Base-by-base conservation (phyloP, 352 stramenopile species). In the Halophytophthora batemanensis region DNA sequence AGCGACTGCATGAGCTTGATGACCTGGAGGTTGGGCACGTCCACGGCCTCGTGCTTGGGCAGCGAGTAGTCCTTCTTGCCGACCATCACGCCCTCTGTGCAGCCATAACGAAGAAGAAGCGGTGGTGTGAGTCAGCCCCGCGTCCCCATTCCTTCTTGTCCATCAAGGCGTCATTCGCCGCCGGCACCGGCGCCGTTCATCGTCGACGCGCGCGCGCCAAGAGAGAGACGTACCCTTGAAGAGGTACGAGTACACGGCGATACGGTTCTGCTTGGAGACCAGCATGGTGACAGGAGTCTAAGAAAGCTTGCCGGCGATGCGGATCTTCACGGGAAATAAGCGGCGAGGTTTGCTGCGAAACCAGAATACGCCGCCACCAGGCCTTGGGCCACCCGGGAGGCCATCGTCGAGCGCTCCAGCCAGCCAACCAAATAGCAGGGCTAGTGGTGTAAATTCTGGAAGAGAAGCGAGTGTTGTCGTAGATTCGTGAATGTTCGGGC, bases 1-100 rank as follows among this genome's bases (percentile, higher is more conserved):
- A 99, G 89, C 60, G 93, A 99, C 77, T 98, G 98, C 81, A 99
- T 97, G 60, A 98, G 80, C 77, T 97, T 97, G 65, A 98, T 95
- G 55, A 98, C 97, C 74, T 99, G 93, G 57, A 99, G 90, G 87
- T 99, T 99, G 47, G 91, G 87, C 62, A 99, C 96, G 51, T 98
- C 96, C 53, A 99, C 97, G 51, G 97, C 82, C 67, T 98, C 96
- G 73, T 99, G 90, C 78, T 94, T 90, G 56, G 82, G 76, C 61
- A 84, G 70, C 60, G 77, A 73, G 57, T 73, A 93, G 77, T 95
- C 82, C 80, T 95, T 95, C 78, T 95, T 90, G 59, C 75, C 85
- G 48, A 95, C 85, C 82, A 93, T 92, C 57, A 95, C 85, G 76
- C 85, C 85, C 68, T 95, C 85, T 85, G 57, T 34, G 61, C 21